Percentiles rank a stretch among this genome's conserved stretches.
Conservation (phyloP, 1,284 basidiomycete genomes). For the Boletus sp. region DNA sequence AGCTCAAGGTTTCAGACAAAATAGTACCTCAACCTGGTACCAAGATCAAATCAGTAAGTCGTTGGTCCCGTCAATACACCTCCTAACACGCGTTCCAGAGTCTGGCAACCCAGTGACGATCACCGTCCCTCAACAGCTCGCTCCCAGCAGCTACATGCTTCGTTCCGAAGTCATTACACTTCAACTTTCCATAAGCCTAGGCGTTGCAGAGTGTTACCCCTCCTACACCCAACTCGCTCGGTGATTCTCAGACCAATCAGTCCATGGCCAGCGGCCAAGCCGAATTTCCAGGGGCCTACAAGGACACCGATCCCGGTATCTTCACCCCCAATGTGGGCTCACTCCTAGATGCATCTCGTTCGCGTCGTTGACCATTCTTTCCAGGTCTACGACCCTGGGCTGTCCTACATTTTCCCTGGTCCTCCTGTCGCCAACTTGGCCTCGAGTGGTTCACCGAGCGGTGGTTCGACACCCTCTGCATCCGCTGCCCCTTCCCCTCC, state of each 20-base stretch:
- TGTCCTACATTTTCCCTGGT: conserved; percentile 45
- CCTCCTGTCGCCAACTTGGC: conserved; percentile 34
- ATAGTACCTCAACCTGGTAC: conserved; percentile 41
- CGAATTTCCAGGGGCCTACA: conserved; percentile 68
- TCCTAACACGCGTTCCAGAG: conserved; percentile 32
- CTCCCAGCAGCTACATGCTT: conserved; percentile 67
- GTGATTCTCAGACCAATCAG: conserved; percentile 52
- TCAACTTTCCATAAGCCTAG: conserved; percentile 53
- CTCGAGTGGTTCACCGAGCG: conserved; percentile 10
- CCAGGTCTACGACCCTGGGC: conserved; percentile 41
- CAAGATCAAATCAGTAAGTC: conserved; percentile 44
- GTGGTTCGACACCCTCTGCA: not conserved
- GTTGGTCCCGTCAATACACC: not conserved
- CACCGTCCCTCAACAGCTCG: conserved; percentile 56
- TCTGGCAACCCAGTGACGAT: conserved; percentile 45
- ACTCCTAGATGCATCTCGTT: not conserved
- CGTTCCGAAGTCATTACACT: conserved; percentile 75
- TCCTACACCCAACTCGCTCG: conserved; percentile 66
- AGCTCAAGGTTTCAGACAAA: conserved; percentile 45
- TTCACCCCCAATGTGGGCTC: conserved; percentile 46
- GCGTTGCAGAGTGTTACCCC: conserved; percentile 76
- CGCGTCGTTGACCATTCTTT: not conserved
- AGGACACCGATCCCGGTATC: conserved; percentile 63
- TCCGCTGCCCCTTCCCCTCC: conserved; percentile 8
- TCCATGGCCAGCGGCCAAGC: conserved; percentile 53